Conservation (phyloP, 2,329 filamentous ascomycete genomes). For the Colletotrichum sidae region DNA sequence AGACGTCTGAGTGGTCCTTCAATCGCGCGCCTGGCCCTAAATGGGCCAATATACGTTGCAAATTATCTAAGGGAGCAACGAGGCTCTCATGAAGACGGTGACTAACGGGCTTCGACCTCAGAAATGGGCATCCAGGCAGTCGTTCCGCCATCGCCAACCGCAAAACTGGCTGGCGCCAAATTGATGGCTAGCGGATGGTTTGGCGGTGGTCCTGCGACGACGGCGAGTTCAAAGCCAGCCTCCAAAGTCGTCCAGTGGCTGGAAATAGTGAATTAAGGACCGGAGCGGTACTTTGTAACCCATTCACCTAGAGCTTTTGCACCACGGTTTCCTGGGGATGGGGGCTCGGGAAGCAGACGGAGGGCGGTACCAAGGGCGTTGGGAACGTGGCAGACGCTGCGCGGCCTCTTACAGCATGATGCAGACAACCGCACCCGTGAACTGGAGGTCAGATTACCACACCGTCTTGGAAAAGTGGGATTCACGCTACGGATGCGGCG, state of each 20-base stretch:
- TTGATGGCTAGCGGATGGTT: constrained; percentile 15
- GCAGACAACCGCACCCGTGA: constrained; percentile 1
- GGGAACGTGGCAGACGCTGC: constrained; percentile 17
- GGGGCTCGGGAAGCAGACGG: background rate
- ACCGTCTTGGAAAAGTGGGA: constrained; percentile 5
- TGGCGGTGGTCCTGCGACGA: constrained; percentile 14
- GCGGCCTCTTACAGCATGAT: background rate
- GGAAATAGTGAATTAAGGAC: background rate
- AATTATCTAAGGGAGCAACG: too few species aligned
- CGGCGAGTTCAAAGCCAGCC: constrained; percentile 7
- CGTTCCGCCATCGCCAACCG: constrained; percentile 4
- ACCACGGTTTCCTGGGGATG: constrained; percentile 15
- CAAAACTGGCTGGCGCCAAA: background rate
- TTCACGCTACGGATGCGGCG: background rate
- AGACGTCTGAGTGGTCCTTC: too few species aligned
- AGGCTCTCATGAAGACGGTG: too few species aligned
- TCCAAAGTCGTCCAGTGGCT: constrained; percentile 7
- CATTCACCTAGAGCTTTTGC: background rate
- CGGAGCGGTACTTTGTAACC: too few species aligned
- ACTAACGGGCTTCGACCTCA: too few species aligned
- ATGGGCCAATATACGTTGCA: too few species aligned
- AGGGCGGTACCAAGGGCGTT: background rate
- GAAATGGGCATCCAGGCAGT: background rate
- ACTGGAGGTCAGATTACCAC: constrained; percentile 11
- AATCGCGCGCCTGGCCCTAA: too few species aligned